Percentiles rank a stretch among this genome's conserved stretches.
Evolutionary conservation across 2,329 filamentous ascomycete species (phyloP).

Genomic region (Fusarium incarnatum): DNA sequence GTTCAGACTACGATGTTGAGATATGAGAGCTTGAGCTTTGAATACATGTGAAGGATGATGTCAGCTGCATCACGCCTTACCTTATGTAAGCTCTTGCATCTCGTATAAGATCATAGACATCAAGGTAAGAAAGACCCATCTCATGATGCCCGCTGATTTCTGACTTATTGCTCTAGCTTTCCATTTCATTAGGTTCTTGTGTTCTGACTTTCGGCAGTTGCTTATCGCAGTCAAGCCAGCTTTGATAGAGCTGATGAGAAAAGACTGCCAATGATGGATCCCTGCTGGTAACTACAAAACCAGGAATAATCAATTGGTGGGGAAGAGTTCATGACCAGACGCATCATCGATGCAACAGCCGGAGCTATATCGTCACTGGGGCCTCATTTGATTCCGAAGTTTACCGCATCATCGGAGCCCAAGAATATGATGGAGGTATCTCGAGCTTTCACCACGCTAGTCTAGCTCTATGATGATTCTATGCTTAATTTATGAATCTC

Average conservation of each 20-base stretch:
- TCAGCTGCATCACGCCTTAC: slow-evolving; percentile 21
- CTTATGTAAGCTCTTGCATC: slow-evolving; percentile 32
- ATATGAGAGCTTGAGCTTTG: slow-evolving; percentile 9
- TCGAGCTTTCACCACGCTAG: background rate
- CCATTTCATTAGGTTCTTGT: background rate
- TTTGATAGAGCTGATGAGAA: background rate
- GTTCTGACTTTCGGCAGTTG: background rate
- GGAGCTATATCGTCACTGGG: slow-evolving; percentile 12
- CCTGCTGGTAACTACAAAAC: slow-evolving; percentile 9
- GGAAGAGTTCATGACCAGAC: slow-evolving; percentile 2
- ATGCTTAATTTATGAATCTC: background rate
- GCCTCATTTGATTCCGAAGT: slow-evolving; percentile 16
- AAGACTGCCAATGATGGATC: background rate
- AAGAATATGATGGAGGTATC: background rate
- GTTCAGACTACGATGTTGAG: background rate
- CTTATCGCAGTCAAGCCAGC: background rate
- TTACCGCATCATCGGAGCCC: slow-evolving; percentile 6
- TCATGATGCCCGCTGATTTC: background rate
- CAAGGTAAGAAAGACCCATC: slow-evolving; percentile 3
- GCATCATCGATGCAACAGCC: slow-evolving; percentile 9
- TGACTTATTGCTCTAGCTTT: background rate
- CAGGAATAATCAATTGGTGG: background rate
- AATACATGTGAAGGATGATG: slow-evolving; percentile 27
- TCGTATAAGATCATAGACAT: background rate
- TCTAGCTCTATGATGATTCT: background rate